These are phyloP conservation scores for Umbelopsis sp. DNA, from an alignment of 192 early-diverging fungal species.

Conservation along the genomic window DNA sequence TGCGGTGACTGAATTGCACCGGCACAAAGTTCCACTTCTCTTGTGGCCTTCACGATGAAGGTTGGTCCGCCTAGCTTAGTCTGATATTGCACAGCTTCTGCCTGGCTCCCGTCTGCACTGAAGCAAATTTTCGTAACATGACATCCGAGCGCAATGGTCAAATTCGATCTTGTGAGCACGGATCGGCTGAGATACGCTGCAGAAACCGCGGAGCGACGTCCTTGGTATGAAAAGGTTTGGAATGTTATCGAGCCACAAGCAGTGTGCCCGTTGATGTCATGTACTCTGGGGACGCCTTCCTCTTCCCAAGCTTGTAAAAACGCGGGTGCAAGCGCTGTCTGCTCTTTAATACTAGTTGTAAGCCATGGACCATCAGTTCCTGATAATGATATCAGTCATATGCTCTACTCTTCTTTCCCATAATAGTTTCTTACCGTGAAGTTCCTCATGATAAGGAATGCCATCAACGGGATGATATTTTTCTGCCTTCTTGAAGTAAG, in stretches of 20 bases:
- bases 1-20: constrained; percentile 16
- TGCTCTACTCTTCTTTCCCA: not conserved
- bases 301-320: constrained; percentile 9
- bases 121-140: constrained; percentile 7
- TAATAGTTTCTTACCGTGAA: not conserved
- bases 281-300: not conserved
- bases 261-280: not conserved
- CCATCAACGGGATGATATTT: not conserved
- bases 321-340: not conserved
- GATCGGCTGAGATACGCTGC: not conserved
- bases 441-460: not conserved
- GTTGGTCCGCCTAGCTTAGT: not conserved
- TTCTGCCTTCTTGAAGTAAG: constrained; percentile 10
- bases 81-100: not conserved
- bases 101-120: not conserved
- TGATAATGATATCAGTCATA: not conserved
- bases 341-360: not conserved
- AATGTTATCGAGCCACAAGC: not conserved
- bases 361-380: constrained; percentile 10
- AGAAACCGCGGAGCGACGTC: constrained; percentile 1
- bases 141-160: not conserved
- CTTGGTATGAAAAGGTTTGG: not conserved
- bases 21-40: not conserved
- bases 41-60: not conserved
- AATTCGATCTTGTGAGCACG: not conserved